Base-by-base conservation (phyloP, 2,329 filamentous ascomycete genomes). In the Botrytis hyacinthi region DNA sequence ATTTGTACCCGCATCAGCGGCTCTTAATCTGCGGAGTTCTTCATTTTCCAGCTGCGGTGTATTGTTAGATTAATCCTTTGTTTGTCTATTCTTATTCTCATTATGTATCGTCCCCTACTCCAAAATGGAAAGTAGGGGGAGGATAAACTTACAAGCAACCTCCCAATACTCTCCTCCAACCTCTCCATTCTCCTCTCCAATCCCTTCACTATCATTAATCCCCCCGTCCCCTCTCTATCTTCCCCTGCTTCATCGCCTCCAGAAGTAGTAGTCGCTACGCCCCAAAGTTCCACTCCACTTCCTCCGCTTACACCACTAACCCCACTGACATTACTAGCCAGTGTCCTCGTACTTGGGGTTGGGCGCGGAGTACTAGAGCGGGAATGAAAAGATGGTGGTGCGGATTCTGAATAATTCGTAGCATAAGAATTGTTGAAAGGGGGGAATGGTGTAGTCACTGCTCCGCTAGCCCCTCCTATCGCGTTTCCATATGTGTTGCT, bases 101-200 rank as follows among this genome's bases (percentile, higher is more conserved):
- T 16, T 20, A 8, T 26, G n/a, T 8, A 16, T 18, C 10, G 3
- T 35, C 1, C 4, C 22, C 37, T 57, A 3, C 48, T 22, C 48
- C 3, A 18, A 16, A 35, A 59, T 12, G 2, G 26, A 20, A 35
- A 22, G 8, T 35, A 35, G 20, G n/a, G 29, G 29, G 29, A 57
- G 44, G 20, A 48, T 2, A 32, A 26, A 74, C 63, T 42, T 65
- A 78, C 76, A 26, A 80, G 71, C 8, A 80, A 67, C 16, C 75
- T 73, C 4, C 79, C 79, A 29, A 80, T 76, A 32, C 71, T 74
- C 66, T 80, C 79, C 63, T 80, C 79, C 29, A 80, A 72, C 71
- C 77, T 77, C 67, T 79, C 77, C 18, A 80, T 76, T 29, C 78
- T 74, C 63, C 75, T 73, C 60, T 77, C 78, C 46, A 80, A 60